Base-by-base conservation (phyloP, 108 stramenopile genomes). In the Fragilariopsis cylindrus region DNA sequence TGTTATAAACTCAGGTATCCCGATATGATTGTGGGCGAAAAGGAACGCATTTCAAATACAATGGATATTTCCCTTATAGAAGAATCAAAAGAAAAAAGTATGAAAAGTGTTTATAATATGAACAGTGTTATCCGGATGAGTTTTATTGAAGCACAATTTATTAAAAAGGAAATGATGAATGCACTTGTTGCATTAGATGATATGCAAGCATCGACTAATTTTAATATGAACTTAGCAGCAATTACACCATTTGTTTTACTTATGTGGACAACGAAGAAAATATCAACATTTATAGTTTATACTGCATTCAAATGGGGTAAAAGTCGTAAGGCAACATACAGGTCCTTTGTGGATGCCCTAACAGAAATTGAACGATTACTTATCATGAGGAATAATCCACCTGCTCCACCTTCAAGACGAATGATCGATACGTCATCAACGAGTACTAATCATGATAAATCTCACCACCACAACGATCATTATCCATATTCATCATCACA, bases 111-210 rank as follows among this genome's bases (percentile, higher is more conserved):
- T 13, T 88, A 85, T 71, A 88, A 93, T 19, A 76, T 93, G 18
- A 89, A 90, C 68, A 84, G 87, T 15, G 89, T 94, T 7, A 85
- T 94, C 47, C 82, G 93, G 45, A 84, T 93, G 89, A 87, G 87
- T 48, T 84, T 96, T 54, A 96, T 96, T 72, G 93, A 96, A 86
- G 92, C 93, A 82, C 96, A 96, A 73, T 94, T 91, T 75, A 87
- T 96, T 68, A 96, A 94, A 76, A 96, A 95, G 90, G 92, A 93
- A 82, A 86, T 96, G 60, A 74, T 96, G 72, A 96, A 87, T 72
- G 93, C 96, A 3, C 82, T 96, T n/a, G 76, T 88, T 15, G 90
- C 93, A 12, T 88, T 96, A 84, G 96, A 96, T 70, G 92, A 96
- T 16, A 82, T 93, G 42, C 86, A 91, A 83, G 82, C 88, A 47